Evolutionary conservation across 805 yeast species (phyloP), one percentile per base, ranked within the genome.

Genomic region (Martiniozyma abietophila): DNA sequence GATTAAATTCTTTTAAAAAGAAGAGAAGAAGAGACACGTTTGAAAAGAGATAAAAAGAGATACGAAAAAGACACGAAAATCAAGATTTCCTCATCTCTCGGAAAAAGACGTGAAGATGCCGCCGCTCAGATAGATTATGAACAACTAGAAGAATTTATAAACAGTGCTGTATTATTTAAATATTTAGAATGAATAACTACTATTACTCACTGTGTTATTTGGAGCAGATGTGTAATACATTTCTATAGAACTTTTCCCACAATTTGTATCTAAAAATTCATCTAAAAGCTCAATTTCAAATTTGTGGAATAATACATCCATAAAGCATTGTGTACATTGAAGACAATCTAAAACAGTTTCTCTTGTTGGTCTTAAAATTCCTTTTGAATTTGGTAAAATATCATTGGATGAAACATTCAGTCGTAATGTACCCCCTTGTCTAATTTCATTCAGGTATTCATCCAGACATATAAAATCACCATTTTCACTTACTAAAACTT

Each of bases 291-390:
- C 28, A 10, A 38, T 31, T 8, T 18, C 25, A 21, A 25, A 18
- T 4, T 18, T 21, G 11, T 38, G 25, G 8, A 38, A 31, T 6
- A 39, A 11, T 20, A 14, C 28, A 24, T 30, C 38, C 4, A 41
- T 16, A 6, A 39, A 30, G 7, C 27, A 25, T 25, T 39, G 35
- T 25, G 43, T 39, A 12, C 32, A 30, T 16, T 28, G 27, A 12
- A 34, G 33, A 10, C 44, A 42, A 11, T 24, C 27, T 8, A 27
- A 15, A 18, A 41, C 24, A n/a, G 25, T 17, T 11, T 35, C 33
- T 18, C 29, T 35, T 11, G 32, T 8, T 11, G 34, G 24, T 16
- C 30, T 24, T 11, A 42, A 28, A 5, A 42, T 41, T 10, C 46
- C 27, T 15, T 27, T 41, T 5, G 26, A 17, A 19, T 28, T 14